A percentile compares a stretch with the other conserved stretches of the same genome.
Evolutionary conservation across 208 protist species (phyloP).

Genomic region (Leishmania gerbilli): DNA sequence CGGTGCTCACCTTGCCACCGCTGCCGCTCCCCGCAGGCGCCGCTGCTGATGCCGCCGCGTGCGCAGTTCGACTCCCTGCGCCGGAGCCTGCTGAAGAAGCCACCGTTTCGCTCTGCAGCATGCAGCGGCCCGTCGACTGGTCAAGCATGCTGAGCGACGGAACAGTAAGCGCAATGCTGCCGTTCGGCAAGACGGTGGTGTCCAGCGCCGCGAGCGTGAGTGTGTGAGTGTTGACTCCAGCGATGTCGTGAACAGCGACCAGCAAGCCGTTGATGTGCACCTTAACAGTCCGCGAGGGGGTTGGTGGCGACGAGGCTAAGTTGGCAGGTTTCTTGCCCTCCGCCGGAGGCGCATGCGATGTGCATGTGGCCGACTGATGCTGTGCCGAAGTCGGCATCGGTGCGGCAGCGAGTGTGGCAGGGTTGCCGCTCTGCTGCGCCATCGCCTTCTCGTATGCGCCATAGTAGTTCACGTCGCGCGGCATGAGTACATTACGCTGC

Average conservation of each 20-base stretch:
- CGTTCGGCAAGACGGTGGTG: conserved; percentile 35
- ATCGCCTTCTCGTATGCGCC: conserved; percentile 25
- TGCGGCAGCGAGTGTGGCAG: not conserved
- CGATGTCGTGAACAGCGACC: conserved; percentile 62
- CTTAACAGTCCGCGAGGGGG: conserved; percentile 37
- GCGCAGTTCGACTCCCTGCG: not conserved
- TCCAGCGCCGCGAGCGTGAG: conserved; percentile 41
- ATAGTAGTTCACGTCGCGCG: conserved; percentile 53
- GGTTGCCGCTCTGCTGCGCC: not conserved
- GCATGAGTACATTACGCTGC: conserved; percentile 69
- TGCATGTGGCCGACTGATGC: not conserved
- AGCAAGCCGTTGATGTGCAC: conserved; percentile 54
- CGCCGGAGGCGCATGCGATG: not conserved
- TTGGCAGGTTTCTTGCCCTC: not conserved
- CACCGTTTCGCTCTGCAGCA: conserved; percentile 44
- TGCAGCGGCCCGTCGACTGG: conserved; percentile 54
- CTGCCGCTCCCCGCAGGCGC: not conserved
- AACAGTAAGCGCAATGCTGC: conserved; percentile 45
- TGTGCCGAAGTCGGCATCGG: not conserved
- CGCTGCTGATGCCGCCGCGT: not conserved
- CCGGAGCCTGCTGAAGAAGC: not conserved
- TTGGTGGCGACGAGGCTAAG: not conserved
- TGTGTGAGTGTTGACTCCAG: conserved; percentile 69
- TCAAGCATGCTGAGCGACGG: conserved; percentile 55
- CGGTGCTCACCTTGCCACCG: not conserved